A percentile compares a stretch with the other conserved stretches of the same genome.
phyloP scores from a whole-genome alignment of 108 stramenopile species.

The Conticribra weissflogii region DNA sequence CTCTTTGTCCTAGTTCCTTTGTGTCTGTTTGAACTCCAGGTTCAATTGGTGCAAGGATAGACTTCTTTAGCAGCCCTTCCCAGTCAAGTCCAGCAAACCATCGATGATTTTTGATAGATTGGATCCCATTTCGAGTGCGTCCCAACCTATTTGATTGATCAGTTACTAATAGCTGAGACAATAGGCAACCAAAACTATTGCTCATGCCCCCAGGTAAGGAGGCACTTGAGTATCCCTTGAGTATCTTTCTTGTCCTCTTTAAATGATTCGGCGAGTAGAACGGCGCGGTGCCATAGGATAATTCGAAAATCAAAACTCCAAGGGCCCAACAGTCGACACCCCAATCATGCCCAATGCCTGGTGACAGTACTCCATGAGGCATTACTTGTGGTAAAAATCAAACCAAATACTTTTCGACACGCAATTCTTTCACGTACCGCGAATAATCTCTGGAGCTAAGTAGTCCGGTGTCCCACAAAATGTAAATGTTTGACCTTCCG shows the following conservation, averaged over 20 bases:
- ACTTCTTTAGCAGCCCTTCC: slow-evolving; percentile 23
- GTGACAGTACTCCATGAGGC: slow-evolving; percentile 59
- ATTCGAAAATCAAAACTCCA: slow-evolving; percentile 66
- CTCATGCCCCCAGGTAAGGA: slow-evolving; percentile 43
- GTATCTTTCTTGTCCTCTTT: slow-evolving; percentile 28
- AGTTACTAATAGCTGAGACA: slow-evolving; percentile 61
- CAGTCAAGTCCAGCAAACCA: slow-evolving; percentile 54
- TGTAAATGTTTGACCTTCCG: slow-evolving; percentile 57
- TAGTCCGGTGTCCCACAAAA: slow-evolving; percentile 72
- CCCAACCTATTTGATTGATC: slow-evolving; percentile 71
- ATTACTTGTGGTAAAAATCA: too few relatives aligned
- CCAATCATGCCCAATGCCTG: slow-evolving; percentile 72
- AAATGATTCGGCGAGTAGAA: slow-evolving; percentile 51
- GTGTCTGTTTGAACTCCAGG: slow-evolving; percentile 11
- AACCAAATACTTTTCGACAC: too few relatives aligned
- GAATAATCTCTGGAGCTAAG: slow-evolving; percentile 49
- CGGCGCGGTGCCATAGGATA: slow-evolving; percentile 63
- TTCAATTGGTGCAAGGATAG: slow-evolving; percentile 8
- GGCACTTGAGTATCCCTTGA: slow-evolving; percentile 29
- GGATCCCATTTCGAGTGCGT: slow-evolving; percentile 50
- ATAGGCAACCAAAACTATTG: slow-evolving; percentile 54
- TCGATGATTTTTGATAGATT: slow-evolving; percentile 43
- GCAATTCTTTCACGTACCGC: too few relatives aligned
- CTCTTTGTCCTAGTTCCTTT: slow-evolving; percentile 16
- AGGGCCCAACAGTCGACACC: slow-evolving; percentile 75